These are phyloP conservation scores for Annona cherimola DNA, from an alignment of 164 flowering plant genomes.

Conservation along the genomic window DNA sequence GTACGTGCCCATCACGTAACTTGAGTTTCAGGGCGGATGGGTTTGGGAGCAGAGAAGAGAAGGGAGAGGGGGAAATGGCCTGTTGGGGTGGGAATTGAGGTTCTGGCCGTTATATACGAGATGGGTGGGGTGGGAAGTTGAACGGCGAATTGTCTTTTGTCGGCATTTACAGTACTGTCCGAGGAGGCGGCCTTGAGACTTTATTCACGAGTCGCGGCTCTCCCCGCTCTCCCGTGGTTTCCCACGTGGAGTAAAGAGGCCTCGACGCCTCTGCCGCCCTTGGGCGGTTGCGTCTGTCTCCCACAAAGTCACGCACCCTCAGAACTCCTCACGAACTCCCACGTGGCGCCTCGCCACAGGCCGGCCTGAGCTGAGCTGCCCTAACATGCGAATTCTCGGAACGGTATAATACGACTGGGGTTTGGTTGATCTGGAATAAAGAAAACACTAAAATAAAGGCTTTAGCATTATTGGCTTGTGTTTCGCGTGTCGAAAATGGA, in stretches of 20 bases:
- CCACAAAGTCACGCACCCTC: background rate
- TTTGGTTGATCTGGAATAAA: too few relatives aligned
- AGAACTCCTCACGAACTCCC: too few relatives aligned
- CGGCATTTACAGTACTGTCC: background rate
- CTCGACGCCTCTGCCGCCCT: slow-evolving; percentile 6
- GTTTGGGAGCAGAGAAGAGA: background rate
- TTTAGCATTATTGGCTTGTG: too few relatives aligned
- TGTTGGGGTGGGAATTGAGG: background rate
- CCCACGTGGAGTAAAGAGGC: background rate
- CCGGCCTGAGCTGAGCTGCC: too few relatives aligned
- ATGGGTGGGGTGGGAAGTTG: background rate
- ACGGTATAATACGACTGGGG: too few relatives aligned
- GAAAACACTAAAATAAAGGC: too few relatives aligned
- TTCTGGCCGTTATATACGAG: background rate
- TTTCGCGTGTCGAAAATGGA: too few relatives aligned
- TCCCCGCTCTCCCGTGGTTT: background rate
- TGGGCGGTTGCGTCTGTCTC: background rate
- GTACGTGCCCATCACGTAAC: slow-evolving; percentile 1
- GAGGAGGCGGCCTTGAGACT: background rate
- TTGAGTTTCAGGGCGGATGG: background rate
- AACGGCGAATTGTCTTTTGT: background rate
- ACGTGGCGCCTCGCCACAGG: too few relatives aligned
- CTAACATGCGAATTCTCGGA: too few relatives aligned
- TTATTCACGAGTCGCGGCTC: background rate
- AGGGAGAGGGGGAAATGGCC: background rate